Conservation (phyloP, 2,329 filamentous ascomycete species). For the Aspergillus sp. region DNA sequence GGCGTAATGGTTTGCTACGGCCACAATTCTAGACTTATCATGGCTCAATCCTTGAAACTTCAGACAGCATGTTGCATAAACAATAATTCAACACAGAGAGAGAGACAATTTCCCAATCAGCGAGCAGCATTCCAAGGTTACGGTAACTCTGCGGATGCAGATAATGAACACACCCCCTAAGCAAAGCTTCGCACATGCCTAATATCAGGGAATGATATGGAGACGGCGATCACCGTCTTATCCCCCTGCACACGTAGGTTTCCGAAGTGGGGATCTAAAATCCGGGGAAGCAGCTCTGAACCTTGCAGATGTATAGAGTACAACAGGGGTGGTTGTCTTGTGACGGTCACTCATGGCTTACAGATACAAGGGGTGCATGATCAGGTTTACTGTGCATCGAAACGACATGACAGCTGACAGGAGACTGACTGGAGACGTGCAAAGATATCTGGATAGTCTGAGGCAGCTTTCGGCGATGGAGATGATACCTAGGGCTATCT, state of each 20-base stretch:
- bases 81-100: not conserved
- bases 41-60: not conserved
- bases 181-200: constrained; percentile 1
- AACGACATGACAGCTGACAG: no score
- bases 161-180: not conserved
- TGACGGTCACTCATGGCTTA: no score
- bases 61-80: not conserved
- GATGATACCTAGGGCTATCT: no score
- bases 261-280: constrained; percentile 7
- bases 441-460: no score
- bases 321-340: no score
- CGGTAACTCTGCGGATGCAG: not conserved
- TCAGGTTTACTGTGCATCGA: no score
- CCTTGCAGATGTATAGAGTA: not conserved
- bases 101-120: not conserved
- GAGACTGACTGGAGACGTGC: no score
- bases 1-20: no score
- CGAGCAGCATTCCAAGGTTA: not conserved
- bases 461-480: no score
- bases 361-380: no score
- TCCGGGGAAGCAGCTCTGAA: constrained; percentile 5
- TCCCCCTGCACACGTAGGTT: constrained; percentile 9
- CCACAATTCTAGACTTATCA: not conserved
- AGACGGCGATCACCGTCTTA: constrained; percentile 9
- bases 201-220: not conserved